Base-by-base conservation (phyloP, 139 green algal species). In the Astrephomene gubernaculifera region DNA sequence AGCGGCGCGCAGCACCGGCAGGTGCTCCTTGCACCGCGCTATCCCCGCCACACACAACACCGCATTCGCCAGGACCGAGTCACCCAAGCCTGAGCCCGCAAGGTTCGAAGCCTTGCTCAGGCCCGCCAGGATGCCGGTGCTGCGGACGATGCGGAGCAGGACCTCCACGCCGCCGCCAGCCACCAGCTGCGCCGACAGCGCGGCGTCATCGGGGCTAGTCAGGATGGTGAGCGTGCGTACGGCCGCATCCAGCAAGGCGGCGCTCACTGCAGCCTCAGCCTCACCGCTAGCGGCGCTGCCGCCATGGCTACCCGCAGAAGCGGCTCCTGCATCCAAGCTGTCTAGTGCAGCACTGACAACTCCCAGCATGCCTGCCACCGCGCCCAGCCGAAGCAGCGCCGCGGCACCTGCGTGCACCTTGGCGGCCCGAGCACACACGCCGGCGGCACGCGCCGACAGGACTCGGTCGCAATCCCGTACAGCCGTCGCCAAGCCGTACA, bases 21-120 rank as follows among this genome's bases (percentile, higher is more conserved):
- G 35, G 61, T 80, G 45, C 22, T 73, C 63, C 41, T 35, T 24
- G n/a, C 87, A 31, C 22, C 36, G 69, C 49, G 89, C 88, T 61
- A 89, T 21, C 33, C 86, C 74, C 21, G 76, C 81, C 38, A 92
- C 44, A 44, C 74, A 88, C 61, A 92, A 81, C 29, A 81, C 73
- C 21, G 89, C 89, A 57, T 94, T 94, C 24, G 87, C 91, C 63
- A 90, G 79, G 14, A 87, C 44, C 25, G 90, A 79, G 24, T 90
- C 87, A 0, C 38, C 60, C n/a, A 57, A 7, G 33, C 41, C 36
- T 6, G 21, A 10, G 27, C 14, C 36, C 9, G 29, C 60, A 12
- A 4, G 17, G 57, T 35, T 44, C 17, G 35, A 21, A 73, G 12
- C 14, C 49, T 57, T 57, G 49, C 49, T 17, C 12, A 17, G 17